Conservation (phyloP, 768 basidiomycete species). For the Kwoniella botswanensis region DNA sequence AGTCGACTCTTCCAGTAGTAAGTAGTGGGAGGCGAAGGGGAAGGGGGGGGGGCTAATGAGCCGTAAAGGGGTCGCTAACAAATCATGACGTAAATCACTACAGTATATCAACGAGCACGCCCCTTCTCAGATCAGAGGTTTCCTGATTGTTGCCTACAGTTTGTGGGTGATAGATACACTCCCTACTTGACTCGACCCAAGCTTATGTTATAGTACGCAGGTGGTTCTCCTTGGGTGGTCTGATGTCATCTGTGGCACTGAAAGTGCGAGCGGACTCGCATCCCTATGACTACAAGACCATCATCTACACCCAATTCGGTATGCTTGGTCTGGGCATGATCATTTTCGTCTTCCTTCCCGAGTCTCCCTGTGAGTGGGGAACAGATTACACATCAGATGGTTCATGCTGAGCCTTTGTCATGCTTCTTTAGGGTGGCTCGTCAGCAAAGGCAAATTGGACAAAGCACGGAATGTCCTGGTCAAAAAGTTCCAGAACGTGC, state of each 20-base stretch:
- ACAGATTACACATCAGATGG: not conserved
- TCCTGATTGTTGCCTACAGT: slow-evolving; percentile 38
- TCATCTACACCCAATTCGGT: slow-evolving; percentile 46
- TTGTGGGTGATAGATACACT: slow-evolving; percentile 24
- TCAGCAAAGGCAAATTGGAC: slow-evolving; percentile 27
- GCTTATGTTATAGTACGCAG: not conserved
- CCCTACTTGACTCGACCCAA: too few relatives aligned
- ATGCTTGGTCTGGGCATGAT: slow-evolving; percentile 33
- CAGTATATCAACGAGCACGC: slow-evolving; percentile 47
- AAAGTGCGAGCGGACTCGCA: slow-evolving; percentile 6
- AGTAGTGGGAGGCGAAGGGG: slow-evolving; percentile 3
- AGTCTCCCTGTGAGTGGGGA: slow-evolving; percentile 32
- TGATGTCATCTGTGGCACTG: slow-evolving; percentile 30
- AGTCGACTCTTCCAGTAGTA: slow-evolving; percentile 39
- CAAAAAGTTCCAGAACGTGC: slow-evolving; percentile 12
- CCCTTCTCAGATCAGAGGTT: slow-evolving; percentile 39
- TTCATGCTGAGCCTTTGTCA: not conserved
- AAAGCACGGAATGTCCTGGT: slow-evolving; percentile 25
- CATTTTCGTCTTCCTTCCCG: slow-evolving; percentile 39
- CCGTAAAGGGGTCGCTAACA: too few relatives aligned
- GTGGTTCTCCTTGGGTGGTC: slow-evolving; percentile 38
- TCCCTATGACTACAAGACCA: slow-evolving; percentile 31
- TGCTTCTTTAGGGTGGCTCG: slow-evolving; percentile 32
- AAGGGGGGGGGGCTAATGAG: too few relatives aligned
- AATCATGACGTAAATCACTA: too few relatives aligned